A percentile compares a stretch with the other conserved stretches of the same genome.
phyloP scores from a whole-genome alignment of 192 early-diverging fungal species.

The Coemansia furcata region DNA sequence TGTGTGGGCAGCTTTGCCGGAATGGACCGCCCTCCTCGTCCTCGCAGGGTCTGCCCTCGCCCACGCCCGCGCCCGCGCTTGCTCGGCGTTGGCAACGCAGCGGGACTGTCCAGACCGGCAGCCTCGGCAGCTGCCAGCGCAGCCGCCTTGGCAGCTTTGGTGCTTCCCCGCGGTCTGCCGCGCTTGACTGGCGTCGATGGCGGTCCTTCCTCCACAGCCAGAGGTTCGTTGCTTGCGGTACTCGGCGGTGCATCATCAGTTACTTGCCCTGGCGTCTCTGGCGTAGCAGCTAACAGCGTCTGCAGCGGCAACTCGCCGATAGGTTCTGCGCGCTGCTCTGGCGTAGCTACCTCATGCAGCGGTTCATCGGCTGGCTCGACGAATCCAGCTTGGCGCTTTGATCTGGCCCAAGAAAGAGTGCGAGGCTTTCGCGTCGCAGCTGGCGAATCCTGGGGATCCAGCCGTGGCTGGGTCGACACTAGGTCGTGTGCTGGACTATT shows the following conservation, averaged over 20 bases:
- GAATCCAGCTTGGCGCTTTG: not conserved
- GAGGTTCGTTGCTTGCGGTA: not conserved
- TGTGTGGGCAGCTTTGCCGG: not conserved
- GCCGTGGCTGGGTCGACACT: no score
- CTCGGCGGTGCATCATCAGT: not conserved
- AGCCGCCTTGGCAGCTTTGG: slow-evolving; percentile 1
- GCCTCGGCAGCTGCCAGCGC: not conserved
- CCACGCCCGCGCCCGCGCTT: slow-evolving; percentile 5
- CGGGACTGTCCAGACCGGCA: not conserved
- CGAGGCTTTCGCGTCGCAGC: not conserved
- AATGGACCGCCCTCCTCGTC: not conserved
- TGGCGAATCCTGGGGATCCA: not conserved
- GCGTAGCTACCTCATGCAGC: not conserved
- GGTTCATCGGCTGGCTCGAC: not conserved
- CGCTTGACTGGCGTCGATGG: not conserved
- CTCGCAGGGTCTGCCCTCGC: not conserved
- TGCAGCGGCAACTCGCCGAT: not conserved
- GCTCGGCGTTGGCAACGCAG: not conserved
- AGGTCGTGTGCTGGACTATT: no score
- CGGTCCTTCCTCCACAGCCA: not conserved
- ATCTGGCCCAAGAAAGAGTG: not conserved
- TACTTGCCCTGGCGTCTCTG: not conserved
- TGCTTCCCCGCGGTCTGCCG: slow-evolving; percentile 4
- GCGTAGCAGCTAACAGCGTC: not conserved
- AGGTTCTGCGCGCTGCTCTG: no score